These are phyloP conservation scores for Excoecaria cochinchinensis DNA, from an alignment of 345 rosid species.

Conservation along the genomic window DNA sequence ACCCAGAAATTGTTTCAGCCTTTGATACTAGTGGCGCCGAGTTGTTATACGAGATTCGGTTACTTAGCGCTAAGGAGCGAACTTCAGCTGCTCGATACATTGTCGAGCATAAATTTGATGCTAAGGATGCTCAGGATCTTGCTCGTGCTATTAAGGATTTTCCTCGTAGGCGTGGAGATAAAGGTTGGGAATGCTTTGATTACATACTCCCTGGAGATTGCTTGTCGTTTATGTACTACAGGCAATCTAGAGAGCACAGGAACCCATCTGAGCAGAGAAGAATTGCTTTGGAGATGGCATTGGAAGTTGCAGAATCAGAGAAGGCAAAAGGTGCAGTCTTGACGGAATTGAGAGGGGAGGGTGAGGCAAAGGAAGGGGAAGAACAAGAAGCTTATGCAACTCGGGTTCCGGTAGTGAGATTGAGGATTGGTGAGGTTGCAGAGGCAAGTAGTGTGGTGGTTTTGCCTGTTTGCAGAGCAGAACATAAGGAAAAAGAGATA, in stretches of 20 bases:
- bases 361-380: constrained; percentile 22
- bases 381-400: constrained; percentile 29
- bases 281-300: constrained; percentile 52
- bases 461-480: constrained; percentile 72
- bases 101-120: constrained; percentile 41
- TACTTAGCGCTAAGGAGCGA: constrained; percentile 55
- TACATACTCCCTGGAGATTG: constrained; percentile 75
- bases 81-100: constrained; percentile 55
- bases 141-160: constrained; percentile 84
- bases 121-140: constrained; percentile 60
- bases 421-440: constrained; percentile 75
- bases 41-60: constrained; percentile 76
- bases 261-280: constrained; percentile 53
- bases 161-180: constrained; percentile 70
- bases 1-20: constrained; percentile 48
- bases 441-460: constrained; percentile 63
- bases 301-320: constrained; percentile 61
- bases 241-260: constrained; percentile 64
- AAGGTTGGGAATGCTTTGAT: constrained; percentile 54
- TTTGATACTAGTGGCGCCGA: constrained; percentile 76
- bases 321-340: constrained; percentile 47
- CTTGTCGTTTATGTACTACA: constrained; percentile 64
- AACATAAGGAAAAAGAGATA: constrained; percentile 48
- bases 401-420: constrained; percentile 68
- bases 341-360: constrained; percentile 47